Percentiles rank a stretch among this genome's conserved stretches.
Conservation (phyloP, 345 rosid genomes). For the Heritiera fomes region DNA sequence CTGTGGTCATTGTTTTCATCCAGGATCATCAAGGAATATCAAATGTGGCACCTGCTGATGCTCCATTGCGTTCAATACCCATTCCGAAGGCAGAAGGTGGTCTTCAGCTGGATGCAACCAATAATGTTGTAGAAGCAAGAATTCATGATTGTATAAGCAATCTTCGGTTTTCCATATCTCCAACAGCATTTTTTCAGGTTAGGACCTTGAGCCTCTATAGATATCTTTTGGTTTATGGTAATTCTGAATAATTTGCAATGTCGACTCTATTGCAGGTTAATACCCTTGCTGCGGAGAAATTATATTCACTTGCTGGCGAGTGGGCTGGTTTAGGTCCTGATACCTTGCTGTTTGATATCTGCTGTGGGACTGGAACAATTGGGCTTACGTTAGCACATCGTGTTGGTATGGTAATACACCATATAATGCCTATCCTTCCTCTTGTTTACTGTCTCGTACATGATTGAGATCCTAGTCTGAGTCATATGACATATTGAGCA, state of each 20-base stretch:
- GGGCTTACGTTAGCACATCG: slow-evolving; percentile 89
- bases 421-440: slow-evolving; percentile 21
- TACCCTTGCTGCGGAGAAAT: slow-evolving; percentile 91
- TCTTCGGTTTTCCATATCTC: slow-evolving; percentile 82
- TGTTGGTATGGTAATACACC: slow-evolving; percentile 83
- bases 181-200: slow-evolving; percentile 96
- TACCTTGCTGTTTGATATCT: slow-evolving; percentile 84
- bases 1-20: slow-evolving; percentile 17
- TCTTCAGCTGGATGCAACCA: slow-evolving; percentile 28
- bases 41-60: slow-evolving; percentile 85
- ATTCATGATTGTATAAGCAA: slow-evolving; percentile 80
- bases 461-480: background rate
- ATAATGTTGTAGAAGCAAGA: slow-evolving; percentile 58
- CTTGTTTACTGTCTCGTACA: background rate
- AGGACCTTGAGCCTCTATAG: slow-evolving; percentile 18
- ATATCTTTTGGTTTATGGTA: slow-evolving; percentile 7
- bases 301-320: slow-evolving; percentile 93
- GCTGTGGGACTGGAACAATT: slow-evolving; percentile 98
- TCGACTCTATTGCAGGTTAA: slow-evolving; percentile 60
- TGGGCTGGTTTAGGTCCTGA: slow-evolving; percentile 92
- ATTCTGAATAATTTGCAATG: slow-evolving; percentile 18
- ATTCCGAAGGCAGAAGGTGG: slow-evolving; percentile 44
- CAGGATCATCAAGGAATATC: slow-evolving; percentile 98
- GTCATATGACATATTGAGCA: slow-evolving; percentile 10
- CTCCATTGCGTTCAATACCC: slow-evolving; percentile 57